A percentile compares a stretch with the other conserved stretches of the same genome.
phyloP scores from a whole-genome alignment of 2,329 filamentous ascomycete species.

The Byssoonygena ceratinophila region DNA sequence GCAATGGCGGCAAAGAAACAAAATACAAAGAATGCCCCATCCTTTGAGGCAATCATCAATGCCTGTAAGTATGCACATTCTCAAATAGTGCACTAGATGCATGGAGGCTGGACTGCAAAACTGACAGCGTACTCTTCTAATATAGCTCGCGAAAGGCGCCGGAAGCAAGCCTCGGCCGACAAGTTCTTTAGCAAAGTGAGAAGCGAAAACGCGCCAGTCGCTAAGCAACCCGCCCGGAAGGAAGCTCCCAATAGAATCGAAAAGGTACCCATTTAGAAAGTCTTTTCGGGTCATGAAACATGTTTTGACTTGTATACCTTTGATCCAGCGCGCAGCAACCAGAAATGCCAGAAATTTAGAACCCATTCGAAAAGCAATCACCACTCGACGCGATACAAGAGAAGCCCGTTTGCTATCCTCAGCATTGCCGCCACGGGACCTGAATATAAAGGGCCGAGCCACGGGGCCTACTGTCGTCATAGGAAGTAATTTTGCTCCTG shows the following conservation, averaged over 20 bases:
- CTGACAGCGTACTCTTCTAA: slow-evolving; percentile 6
- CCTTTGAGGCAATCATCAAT: slow-evolving; percentile 45
- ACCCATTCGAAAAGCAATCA: neutral
- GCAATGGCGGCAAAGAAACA: slow-evolving; percentile 23
- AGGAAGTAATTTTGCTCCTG: slow-evolving; percentile 55
- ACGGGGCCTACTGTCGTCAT: slow-evolving; percentile 47
- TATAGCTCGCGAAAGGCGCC: slow-evolving; percentile 44
- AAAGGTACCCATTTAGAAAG: slow-evolving; percentile 36
- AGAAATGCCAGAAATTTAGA: slow-evolving; percentile 5
- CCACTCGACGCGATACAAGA: slow-evolving; percentile 3
- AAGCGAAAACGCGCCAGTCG: slow-evolving; percentile 39
- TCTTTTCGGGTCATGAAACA: neutral
- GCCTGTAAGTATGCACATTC: slow-evolving; percentile 31
- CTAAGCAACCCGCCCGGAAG: slow-evolving; percentile 26
- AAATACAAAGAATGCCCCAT: slow-evolving; percentile 23
- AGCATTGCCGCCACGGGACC: slow-evolving; percentile 22
- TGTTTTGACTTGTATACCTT: slow-evolving; percentile 2
- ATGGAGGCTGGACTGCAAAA: neutral
- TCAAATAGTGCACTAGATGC: no score
- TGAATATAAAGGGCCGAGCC: slow-evolving; percentile 47
- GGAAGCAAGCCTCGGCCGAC: slow-evolving; percentile 48
- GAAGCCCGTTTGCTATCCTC: slow-evolving; percentile 12
- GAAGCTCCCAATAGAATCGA: slow-evolving; percentile 43
- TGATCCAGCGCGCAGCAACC: slow-evolving; percentile 9
- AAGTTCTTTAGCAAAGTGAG: slow-evolving; percentile 49